Base-by-base conservation (phyloP, 345 rosid genomes). In the Zanthoxylum bungeanum region DNA sequence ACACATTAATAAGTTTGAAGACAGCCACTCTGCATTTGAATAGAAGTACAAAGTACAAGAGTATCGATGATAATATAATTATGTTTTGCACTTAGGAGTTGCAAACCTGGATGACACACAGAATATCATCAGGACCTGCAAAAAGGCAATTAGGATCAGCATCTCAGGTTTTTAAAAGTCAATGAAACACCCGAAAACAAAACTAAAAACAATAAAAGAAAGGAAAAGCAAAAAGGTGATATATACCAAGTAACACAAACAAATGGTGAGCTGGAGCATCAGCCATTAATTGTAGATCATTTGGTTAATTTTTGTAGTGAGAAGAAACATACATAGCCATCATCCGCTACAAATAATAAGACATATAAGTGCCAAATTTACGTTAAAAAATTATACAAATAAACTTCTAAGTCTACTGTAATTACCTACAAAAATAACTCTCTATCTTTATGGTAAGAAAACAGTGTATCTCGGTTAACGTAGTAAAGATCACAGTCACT, bases 191-290 rank as follows among this genome's bases (percentile, higher is more conserved):
- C 9, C n/a, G 27, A 44, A 69, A 46, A 56, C 11, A 57, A 69
- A 77, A 31, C n/a, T 0, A 19, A 44, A 44, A 37, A 37, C 5
- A 37, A 7, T 10, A 37, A 37, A 37, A 1, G 40, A 37, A 37
- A 37, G 40, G 40, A 37, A 37, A 7, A 37, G n/a, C 40, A 7
- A 44, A 44, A 44, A 44, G 47, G 49, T 52, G 22, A n/a, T n/a
- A 57, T 60, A 69, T 88, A 95, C 99, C 97, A 59, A 91, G 93
- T 70, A 92, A 76, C 27, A 95, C 97, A 77, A 91, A 95, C 64
- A 95, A 81, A 81, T 91, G 99, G 78, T 92, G 98, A 49, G 97
- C 98, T 16, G 98, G 99, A 83, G 99, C 99, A 89, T 95, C 99
- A 66, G 98, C 98, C 88, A 95, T 81, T 24, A 95, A 78, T 79